Evolutionary conservation across 1,284 basidiomycete species (phyloP), one percentile per base, ranked within the genome.

Genomic region (Ceratobasidium sp.): DNA sequence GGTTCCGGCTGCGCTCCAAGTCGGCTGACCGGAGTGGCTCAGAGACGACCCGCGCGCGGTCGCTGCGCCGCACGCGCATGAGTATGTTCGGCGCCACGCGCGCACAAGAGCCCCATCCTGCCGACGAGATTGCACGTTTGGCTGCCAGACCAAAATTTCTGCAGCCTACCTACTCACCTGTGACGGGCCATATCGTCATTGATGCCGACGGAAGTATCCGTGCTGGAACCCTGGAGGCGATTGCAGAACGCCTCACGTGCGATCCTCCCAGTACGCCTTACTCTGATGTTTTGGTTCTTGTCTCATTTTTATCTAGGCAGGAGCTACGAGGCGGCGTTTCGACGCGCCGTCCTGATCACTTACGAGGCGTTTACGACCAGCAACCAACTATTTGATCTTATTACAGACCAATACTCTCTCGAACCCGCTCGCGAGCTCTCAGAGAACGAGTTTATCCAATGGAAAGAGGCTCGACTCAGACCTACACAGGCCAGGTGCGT

Each of bases 351-450:
- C 81, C 82, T 95, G 52, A 89, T 87, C 82, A 95, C 93, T 11
- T 93, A 91, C 82, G 86, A 88, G 41, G 91, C 92, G 0, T 94
- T 95, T 78, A 89, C 88, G 38, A 88, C 87, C 6, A 85, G 92
- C 1, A 85, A 89, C 63, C 83, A 85, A 50, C 81, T 95, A 11
- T 89, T 94, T 76, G 87, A 91, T 38, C 82, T 89, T 64, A 84
- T 95, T 28, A 82, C 90, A 30, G 85, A 87, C 46, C 86, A 87
- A 9, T 95, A 89, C 82, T 82, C 85, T 59, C 85, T 89, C 79
- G 82, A 84, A 18, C 82, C 82, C 54, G 90, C 91, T 0, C 80
- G 83, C 4, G 82, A 82, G 11, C 79, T 92, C 8, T 82, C 80
- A 5, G 82, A 82, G 1, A 82, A 83, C 0, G 87, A 93, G 77